phyloP scores from a whole-genome alignment of 345 rosid species.

The Dovyalis caffra region DNA sequence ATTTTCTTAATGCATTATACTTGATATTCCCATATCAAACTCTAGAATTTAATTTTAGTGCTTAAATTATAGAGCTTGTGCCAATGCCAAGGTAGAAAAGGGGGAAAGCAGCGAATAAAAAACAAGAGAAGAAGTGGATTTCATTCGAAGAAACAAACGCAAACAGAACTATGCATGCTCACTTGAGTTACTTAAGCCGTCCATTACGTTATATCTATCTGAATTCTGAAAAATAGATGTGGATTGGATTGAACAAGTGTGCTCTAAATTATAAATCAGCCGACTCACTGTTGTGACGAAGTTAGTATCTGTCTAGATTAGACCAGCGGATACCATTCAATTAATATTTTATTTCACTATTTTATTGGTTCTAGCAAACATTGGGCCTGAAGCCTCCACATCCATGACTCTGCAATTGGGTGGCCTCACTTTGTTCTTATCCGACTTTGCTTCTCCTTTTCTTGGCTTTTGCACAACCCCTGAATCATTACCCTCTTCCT shows the following conservation, averaged over 20 bases:
- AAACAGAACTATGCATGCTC: background rate
- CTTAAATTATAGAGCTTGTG: background rate
- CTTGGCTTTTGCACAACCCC: conserved; percentile 9
- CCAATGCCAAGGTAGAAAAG: background rate
- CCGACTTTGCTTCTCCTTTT: conserved; percentile 21
- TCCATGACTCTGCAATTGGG: conserved; percentile 11
- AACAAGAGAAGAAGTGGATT: background rate
- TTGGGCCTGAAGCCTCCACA: conserved; percentile 15
- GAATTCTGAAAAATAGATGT: too few relatives aligned
- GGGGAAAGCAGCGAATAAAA: too few relatives aligned
- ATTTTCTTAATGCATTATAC: too few relatives aligned
- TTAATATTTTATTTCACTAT: background rate
- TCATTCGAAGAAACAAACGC: background rate
- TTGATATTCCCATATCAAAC: too few relatives aligned
- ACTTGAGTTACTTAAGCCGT: background rate
- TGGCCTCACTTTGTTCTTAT: conserved; percentile 35
- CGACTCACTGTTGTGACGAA: conserved; percentile 6
- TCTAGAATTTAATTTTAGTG: background rate
- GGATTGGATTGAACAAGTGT: background rate
- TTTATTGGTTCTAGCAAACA: background rate
- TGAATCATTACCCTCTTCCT: background rate
- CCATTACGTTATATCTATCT: background rate
- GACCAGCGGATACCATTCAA: background rate
- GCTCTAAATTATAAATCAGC: background rate
- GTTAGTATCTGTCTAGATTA: conserved; percentile 9